Base-by-base conservation (phyloP, 306 rosid genomes). In the Dryas drummondii region DNA sequence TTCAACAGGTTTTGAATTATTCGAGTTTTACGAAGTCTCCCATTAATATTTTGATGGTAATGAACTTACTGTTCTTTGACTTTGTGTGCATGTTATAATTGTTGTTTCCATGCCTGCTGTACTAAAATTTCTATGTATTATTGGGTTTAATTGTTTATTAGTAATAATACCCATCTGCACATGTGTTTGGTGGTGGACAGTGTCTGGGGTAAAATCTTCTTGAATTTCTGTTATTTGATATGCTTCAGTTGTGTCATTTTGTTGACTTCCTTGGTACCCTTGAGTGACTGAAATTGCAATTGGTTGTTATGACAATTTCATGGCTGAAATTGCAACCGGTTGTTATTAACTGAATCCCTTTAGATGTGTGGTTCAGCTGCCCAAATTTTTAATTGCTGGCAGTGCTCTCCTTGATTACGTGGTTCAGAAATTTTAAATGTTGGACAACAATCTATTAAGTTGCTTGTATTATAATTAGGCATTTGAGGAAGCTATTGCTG, bases 401-500 rank as follows among this genome's bases (percentile, higher is more conserved):
- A 22, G 22, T 22, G 22, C 32, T 12, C 8, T 22, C n/a, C 47
- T n/a, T 44, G 52, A 46, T 66, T 48, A 22, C 26, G 56, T 54
- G 14, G 61, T 26, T 66, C 37, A 0, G 37, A 32, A 32, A 32
- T 32, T 32, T 32, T 32, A 32, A 32, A 1, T 32, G 37, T 49
- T 50, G 68, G 49, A 44, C 55, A 54, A 13, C 6, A 37, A 5
- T 14, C 9, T 56, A 11, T 44, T 56, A 14, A 57, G 53, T 7
- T 71, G 66, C 14, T 4, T 70, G n/a, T 57, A 4, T 12, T 41
- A 9, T 22, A 19, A 59, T 44, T 60, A 90, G 93, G 96, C 96
- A 50, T 90, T 90, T 74, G 96, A 90, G 80, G 93, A 90, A 76
- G 96, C 96, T 46, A 90, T 90, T 80, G 93, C 93, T 84, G 96